Percentiles rank a stretch among this genome's conserved stretches.
phyloP scores from a whole-genome alignment of 2,329 filamentous ascomycete species.

The Aspergillus intermedius region DNA sequence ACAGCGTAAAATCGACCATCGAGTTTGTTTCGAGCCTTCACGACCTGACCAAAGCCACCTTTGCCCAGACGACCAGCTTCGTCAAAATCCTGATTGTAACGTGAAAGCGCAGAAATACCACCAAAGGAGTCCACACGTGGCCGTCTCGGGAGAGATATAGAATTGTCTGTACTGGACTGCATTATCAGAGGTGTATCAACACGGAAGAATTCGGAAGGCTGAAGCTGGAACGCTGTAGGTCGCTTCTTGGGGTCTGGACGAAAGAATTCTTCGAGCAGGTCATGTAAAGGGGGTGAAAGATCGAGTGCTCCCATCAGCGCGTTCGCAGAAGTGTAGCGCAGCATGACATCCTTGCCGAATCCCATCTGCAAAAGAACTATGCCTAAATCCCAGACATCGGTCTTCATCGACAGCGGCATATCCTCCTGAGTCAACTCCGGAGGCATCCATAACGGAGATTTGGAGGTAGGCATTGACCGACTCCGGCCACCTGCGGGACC shows the following conservation, averaged over 20 bases:
- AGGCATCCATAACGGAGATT: constrained; percentile 75
- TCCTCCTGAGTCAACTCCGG: constrained; percentile 65
- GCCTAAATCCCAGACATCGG: constrained; percentile 92
- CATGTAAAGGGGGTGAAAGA: constrained; percentile 68
- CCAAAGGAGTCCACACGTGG: constrained; percentile 58
- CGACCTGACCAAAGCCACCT: constrained; percentile 92
- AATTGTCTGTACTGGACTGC: constrained; percentile 38
- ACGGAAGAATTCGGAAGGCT: constrained; percentile 47
- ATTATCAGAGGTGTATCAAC: constrained; percentile 32
- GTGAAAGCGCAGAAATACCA: constrained; percentile 53
- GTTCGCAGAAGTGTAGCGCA: constrained; percentile 72
- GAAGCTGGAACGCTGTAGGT: constrained; percentile 69
- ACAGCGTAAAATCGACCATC: constrained; percentile 92
- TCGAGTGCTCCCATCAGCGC: constrained; percentile 64
- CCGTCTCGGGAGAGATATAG: constrained; percentile 43
- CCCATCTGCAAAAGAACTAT: constrained; percentile 90
- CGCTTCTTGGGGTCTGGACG: constrained; percentile 76
- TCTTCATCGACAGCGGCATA: constrained; percentile 57
- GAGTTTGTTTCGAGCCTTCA: constrained; percentile 89
- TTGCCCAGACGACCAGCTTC: constrained; percentile 85
- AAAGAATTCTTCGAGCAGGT: constrained; percentile 79
- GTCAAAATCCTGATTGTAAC: constrained; percentile 83
- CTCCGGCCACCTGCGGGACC: constrained; percentile 37
- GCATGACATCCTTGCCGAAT: constrained; percentile 70
- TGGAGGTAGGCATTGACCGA: constrained; percentile 49